Conservation (phyloP, 805 yeast genomes). For the Starmerella lactis-condensi region DNA sequence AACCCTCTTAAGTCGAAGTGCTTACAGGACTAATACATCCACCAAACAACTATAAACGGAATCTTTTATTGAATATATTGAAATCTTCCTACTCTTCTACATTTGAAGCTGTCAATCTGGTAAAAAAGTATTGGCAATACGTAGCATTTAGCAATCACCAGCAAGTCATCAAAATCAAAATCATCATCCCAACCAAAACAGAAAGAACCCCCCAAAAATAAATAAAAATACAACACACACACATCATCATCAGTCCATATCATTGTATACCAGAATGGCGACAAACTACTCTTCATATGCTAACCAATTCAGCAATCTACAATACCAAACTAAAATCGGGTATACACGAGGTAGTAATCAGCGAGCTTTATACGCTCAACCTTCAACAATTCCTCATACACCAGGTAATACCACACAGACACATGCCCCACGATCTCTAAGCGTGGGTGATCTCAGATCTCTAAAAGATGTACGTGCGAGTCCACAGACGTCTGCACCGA, state of each 20-base stretch:
- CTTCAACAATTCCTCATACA: neutral
- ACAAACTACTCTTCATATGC: constrained; percentile 9
- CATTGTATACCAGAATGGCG: constrained; percentile 3
- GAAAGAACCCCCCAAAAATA: too few relatives aligned
- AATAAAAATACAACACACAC: too few relatives aligned
- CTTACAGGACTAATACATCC: too few relatives aligned
- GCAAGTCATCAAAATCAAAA: constrained; percentile 1
- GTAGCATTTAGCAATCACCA: constrained; percentile 3
- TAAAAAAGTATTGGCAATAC: constrained; percentile 2
- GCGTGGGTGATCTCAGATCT: constrained; percentile 1
- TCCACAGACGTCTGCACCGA: too few relatives aligned
- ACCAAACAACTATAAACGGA: too few relatives aligned
- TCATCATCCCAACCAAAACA: neutral
- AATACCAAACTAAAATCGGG: constrained; percentile 1
- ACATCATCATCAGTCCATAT: neutral
- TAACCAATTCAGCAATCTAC: constrained; percentile 1
- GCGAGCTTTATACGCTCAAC: neutral
- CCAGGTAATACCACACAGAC: neutral
- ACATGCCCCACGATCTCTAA: neutral
- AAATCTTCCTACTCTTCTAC: too few relatives aligned
- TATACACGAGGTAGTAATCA: constrained; percentile 3
- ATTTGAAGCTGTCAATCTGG: constrained; percentile 2
- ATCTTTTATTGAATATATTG: too few relatives aligned
- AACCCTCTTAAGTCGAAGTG: too few relatives aligned
- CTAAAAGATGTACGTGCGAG: constrained; percentile 1